Conservation (phyloP, 2,329 filamentous ascomycete species). For the Colletotrichum karsti region DNA sequence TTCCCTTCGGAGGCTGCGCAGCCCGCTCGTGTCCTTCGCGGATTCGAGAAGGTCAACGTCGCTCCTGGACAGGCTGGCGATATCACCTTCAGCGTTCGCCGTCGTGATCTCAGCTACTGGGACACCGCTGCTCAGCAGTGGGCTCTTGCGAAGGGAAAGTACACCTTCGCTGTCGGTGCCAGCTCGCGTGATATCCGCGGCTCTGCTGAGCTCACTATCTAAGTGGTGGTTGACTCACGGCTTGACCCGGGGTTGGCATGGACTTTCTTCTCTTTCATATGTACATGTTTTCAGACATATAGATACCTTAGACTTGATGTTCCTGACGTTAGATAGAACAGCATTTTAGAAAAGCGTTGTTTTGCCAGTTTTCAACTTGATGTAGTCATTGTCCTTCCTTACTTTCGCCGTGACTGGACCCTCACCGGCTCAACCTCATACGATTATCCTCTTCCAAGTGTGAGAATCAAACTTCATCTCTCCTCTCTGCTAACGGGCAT, state of each 20-base stretch:
- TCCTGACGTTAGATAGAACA: background rate
- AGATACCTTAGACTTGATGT: background rate
- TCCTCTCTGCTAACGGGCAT: too few relatives aligned
- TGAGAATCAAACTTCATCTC: too few relatives aligned
- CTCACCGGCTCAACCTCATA: too few relatives aligned
- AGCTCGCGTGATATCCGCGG: constrained; percentile 23
- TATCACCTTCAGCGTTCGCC: constrained; percentile 51
- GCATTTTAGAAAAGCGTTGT: background rate
- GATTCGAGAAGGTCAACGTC: constrained; percentile 55
- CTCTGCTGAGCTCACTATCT: constrained; percentile 7
- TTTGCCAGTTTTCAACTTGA: background rate
- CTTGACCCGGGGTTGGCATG: too few relatives aligned
- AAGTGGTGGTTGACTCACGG: background rate
- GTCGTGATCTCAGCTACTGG: constrained; percentile 62
- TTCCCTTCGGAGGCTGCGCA: constrained; percentile 40
- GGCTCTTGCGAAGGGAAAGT: constrained; percentile 51
- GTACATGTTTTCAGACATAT: background rate
- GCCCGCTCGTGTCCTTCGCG: constrained; percentile 50
- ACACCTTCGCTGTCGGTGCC: constrained; percentile 19
- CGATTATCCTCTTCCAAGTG: too few relatives aligned
- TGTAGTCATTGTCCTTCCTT: too few relatives aligned
- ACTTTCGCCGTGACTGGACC: too few relatives aligned
- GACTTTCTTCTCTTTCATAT: background rate
- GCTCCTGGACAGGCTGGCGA: constrained; percentile 43
- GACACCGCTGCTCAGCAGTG: constrained; percentile 56